These are phyloP conservation scores for Chalciporus sphaerocephalus DNA, from an alignment of 768 basidiomycete genomes.

Conservation along the genomic window DNA sequence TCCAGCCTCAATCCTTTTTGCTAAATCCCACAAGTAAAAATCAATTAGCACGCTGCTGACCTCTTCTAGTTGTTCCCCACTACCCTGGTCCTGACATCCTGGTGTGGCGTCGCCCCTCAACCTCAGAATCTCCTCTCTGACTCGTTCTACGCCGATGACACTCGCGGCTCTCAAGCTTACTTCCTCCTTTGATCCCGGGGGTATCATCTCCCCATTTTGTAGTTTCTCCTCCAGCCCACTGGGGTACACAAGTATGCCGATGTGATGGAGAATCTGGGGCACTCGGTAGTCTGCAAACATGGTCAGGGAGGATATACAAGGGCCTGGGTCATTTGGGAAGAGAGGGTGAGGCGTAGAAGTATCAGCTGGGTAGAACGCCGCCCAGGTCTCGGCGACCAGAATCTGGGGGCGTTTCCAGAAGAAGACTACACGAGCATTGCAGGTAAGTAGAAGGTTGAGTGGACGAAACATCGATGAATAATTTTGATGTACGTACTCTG, in stretches of 20 bases:
- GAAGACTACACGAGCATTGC: slow-evolving; percentile 43
- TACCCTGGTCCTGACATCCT: not conserved
- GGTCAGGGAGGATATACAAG: slow-evolving; percentile 67
- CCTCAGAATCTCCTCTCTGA: slow-evolving; percentile 54
- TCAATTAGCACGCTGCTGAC: slow-evolving; percentile 81
- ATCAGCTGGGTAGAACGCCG: slow-evolving; percentile 73
- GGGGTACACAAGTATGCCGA: slow-evolving; percentile 72
- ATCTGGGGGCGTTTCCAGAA: slow-evolving; percentile 93
- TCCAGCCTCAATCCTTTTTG: slow-evolving; percentile 66
- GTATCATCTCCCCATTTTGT: slow-evolving; percentile 39
- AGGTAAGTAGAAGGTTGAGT: not conserved
- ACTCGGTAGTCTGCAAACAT: slow-evolving; percentile 96
- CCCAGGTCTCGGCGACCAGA: slow-evolving; percentile 87
- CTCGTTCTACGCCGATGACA: slow-evolving; percentile 71
- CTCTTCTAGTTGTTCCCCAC: slow-evolving; percentile 15
- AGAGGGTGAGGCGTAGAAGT: slow-evolving; percentile 56
- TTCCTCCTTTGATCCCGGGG: slow-evolving; percentile 63
- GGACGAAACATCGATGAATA: not conserved
- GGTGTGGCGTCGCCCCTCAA: slow-evolving; percentile 26
- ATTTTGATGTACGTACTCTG: slow-evolving; percentile 49
- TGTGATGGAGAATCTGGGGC: slow-evolving; percentile 85
- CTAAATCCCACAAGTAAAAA: slow-evolving; percentile 88
- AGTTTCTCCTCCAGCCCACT: slow-evolving; percentile 52
- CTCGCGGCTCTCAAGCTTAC: slow-evolving; percentile 77
- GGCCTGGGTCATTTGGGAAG: slow-evolving; percentile 55